Base-by-base conservation (phyloP, 306 rosid species). In the Medicago arabica region DNA sequence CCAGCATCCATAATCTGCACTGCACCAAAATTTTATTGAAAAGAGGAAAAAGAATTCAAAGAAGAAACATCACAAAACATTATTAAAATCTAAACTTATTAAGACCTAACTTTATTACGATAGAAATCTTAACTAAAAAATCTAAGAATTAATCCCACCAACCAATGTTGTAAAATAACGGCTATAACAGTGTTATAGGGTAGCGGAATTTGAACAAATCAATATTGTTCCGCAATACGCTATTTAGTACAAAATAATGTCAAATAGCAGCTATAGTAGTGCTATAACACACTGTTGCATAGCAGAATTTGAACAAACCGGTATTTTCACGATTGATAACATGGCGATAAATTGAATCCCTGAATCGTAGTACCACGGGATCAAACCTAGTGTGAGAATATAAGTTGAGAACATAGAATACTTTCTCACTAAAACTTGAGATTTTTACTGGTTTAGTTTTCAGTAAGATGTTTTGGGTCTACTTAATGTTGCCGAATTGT, bases 371-470 rank as follows among this genome's bases (percentile, higher is more conserved):
- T 15, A n/a, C 19, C 9, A 50, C 10, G 9, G 19, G 19, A 19
- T 49, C 53, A 50, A 9, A 7, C 6, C 21, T 15, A 50, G 57
- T 16, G 57, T 50, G 57, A 50, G 57, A n/a, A 50, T 16, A 6
- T 50, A 51, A 51, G 1, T 4, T 17, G 23, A 51, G 58, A n/a
- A 16, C 23, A 51, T 7, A 16, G 17, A 16, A 16, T 19, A 51
- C 58, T 51, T 16, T 51, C 21, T 51, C 23, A 16, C 58, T 7
- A 50, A 69, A 69, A 21, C 63, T n/a, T 50, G 28, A 50, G 5
- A 28, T 69, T 61, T 28, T 50, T 69, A 69, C n/a, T 69, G 62
- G 31, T 69, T 69, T 8, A 50, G 46, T 17, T 50, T 49, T 8
- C 15, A 19, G 17, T 51, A 15, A 7, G 28, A 69, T 28, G 31